phyloP scores from a whole-genome alignment of 163 green algal genomes.

The Scenedesmus sp. region DNA sequence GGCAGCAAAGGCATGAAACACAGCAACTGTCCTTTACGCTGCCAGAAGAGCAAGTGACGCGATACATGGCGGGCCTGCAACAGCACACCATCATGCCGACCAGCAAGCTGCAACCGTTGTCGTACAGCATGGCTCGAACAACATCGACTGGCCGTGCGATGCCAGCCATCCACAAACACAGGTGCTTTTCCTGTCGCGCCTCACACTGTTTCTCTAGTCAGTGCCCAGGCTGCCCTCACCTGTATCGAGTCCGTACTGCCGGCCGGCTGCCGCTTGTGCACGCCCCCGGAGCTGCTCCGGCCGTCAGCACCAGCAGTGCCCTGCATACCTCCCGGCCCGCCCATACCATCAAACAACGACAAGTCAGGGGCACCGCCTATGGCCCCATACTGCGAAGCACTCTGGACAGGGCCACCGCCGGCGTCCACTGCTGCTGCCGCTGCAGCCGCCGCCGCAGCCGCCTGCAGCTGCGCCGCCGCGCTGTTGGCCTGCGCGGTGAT shows the following conservation, averaged over 20 bases:
- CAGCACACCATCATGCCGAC: too few species aligned
- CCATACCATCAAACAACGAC: not conserved
- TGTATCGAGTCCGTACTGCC: conserved; percentile 35
- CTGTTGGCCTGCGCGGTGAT: conserved; percentile 2
- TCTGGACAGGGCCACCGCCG: conserved; percentile 36
- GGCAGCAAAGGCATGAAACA: too few species aligned
- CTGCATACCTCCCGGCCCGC: not conserved
- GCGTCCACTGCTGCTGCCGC: conserved; percentile 25
- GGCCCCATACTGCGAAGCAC: conserved; percentile 39
- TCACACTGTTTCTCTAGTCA: not conserved
- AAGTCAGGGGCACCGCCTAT: not conserved
- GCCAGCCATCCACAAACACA: too few species aligned
- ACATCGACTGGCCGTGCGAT: too few species aligned
- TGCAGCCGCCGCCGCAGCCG: conserved; percentile 11
- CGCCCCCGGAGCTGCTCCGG: conserved; percentile 1
- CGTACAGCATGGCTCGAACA: too few species aligned
- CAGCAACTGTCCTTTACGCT: too few species aligned
- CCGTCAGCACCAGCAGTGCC: conserved; percentile 21
- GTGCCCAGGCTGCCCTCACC: not conserved
- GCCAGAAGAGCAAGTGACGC: too few species aligned
- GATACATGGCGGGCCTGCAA: too few species aligned
- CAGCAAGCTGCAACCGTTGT: too few species aligned
- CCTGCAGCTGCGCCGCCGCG: not conserved
- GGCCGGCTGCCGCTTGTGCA: not conserved
- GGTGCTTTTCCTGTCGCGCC: not conserved